Conservation (phyloP, 345 rosid genomes). For the Eucalyptus polybractea region DNA sequence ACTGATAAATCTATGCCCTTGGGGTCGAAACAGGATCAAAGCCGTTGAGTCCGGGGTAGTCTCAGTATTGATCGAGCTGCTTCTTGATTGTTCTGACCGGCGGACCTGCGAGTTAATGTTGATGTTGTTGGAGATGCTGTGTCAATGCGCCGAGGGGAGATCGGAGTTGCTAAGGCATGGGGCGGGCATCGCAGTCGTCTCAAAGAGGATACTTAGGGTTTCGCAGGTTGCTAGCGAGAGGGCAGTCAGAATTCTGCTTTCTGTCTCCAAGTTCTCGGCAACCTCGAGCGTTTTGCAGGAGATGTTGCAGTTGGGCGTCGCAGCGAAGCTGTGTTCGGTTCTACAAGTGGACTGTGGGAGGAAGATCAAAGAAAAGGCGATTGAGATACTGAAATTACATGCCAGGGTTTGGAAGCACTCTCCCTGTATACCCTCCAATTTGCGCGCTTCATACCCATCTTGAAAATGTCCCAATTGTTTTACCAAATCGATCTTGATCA, state of each 20-base stretch:
- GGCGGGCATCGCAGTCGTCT: constrained; percentile 22
- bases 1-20: constrained; percentile 21
- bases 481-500: neutral
- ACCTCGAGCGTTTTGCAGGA: constrained; percentile 35
- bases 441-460: constrained; percentile 24
- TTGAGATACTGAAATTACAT: constrained; percentile 56
- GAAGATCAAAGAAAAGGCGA: constrained; percentile 46
- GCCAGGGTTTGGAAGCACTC: constrained; percentile 56
- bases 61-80: constrained; percentile 20
- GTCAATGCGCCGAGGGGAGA: constrained; percentile 34
- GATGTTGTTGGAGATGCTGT: constrained; percentile 14
- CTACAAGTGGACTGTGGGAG: constrained; percentile 36
- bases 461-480: neutral
- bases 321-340: constrained; percentile 53
- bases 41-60: constrained; percentile 30
- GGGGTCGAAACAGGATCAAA: constrained; percentile 56
- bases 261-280: constrained; percentile 51
- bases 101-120: constrained; percentile 28
- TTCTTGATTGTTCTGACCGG: constrained; percentile 20
- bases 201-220: constrained; percentile 45
- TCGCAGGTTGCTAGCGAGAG: constrained; percentile 50
- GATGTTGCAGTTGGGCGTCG: constrained; percentile 65
- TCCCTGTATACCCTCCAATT: constrained; percentile 33
- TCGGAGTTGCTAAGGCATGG: constrained; percentile 17
- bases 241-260: constrained; percentile 47